These are phyloP conservation scores for Corniculantispora saksenae DNA, from an alignment of 2,329 filamentous ascomycete species.

Conservation along the genomic window DNA sequence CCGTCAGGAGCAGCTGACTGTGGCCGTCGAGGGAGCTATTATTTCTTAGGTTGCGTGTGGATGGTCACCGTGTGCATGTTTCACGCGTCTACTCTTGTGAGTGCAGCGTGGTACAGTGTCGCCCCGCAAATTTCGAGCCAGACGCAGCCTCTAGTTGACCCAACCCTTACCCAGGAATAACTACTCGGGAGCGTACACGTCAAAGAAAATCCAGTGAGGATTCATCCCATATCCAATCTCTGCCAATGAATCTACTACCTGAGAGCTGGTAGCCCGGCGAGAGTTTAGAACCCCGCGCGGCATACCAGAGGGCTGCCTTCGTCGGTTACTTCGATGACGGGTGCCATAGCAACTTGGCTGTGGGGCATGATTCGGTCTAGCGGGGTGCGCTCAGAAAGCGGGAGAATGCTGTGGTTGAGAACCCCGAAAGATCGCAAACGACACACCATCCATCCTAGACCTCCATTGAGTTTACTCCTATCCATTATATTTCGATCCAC, in stretches of 20 bases:
- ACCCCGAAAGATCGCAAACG: background rate
- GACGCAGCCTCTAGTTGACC: background rate
- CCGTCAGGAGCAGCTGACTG: too few relatives aligned
- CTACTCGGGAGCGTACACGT: background rate
- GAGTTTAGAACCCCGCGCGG: too few relatives aligned
- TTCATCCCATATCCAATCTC: background rate
- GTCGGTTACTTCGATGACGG: background rate
- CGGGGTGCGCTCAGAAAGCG: background rate
- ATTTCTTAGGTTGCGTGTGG: too few relatives aligned
- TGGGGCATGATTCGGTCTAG: background rate
- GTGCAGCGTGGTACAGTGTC: background rate
- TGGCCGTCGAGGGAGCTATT: too few relatives aligned
- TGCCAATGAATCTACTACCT: background rate
- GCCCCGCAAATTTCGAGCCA: background rate
- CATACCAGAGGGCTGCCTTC: too few relatives aligned
- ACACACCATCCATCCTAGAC: background rate
- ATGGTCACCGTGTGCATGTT: too few relatives aligned
- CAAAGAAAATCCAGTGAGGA: background rate
- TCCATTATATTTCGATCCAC: background rate
- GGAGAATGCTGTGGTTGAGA: background rate
- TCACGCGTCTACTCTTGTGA: too few relatives aligned
- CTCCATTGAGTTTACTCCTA: background rate
- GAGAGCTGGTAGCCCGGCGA: too few relatives aligned
- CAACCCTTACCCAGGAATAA: background rate
- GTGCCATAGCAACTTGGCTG: slow-evolving; percentile 10